Conservation (phyloP, 192 early-diverging fungal genomes). For the Rhizophagus sp. region DNA sequence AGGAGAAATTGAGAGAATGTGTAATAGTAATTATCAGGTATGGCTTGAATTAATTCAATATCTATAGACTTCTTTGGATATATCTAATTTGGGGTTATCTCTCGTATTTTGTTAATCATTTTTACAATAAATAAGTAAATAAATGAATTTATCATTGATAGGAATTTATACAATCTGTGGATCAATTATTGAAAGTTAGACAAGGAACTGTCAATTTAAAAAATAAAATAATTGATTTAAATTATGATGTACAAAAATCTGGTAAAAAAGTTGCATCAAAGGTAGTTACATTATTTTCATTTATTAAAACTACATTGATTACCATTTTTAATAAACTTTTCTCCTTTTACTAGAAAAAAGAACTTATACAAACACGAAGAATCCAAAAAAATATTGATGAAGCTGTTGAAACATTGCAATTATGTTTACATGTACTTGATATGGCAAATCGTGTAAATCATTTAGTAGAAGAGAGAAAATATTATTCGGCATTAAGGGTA, state of each 20-base stretch:
- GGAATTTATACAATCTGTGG: slow-evolving; percentile 94
- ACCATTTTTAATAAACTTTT: background rate
- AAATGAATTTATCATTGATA: slow-evolving; percentile 31
- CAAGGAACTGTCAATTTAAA: slow-evolving; percentile 83
- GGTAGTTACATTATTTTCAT: slow-evolving; percentile 37
- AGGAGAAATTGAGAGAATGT: slow-evolving; percentile 96
- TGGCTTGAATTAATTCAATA: background rate
- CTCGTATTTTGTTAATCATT: no score
- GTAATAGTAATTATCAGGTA: slow-evolving; percentile 93
- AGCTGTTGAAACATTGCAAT: slow-evolving; percentile 75
- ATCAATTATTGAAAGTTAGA: slow-evolving; percentile 93
- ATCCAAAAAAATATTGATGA: slow-evolving; percentile 88
- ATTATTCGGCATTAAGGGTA: slow-evolving; percentile 90
- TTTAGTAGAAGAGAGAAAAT: slow-evolving; percentile 79
- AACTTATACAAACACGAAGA: slow-evolving; percentile 73
- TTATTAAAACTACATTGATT: background rate
- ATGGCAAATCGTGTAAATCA: slow-evolving; percentile 81
- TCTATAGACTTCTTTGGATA: background rate
- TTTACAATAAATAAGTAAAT: background rate
- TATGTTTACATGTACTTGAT: slow-evolving; percentile 86
- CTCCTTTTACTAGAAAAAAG: slow-evolving; percentile 63
- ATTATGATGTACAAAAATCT: slow-evolving; percentile 78
- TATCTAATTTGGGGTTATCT: no score
- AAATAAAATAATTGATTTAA: slow-evolving; percentile 82
- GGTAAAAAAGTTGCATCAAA: slow-evolving; percentile 82